Evolutionary conservation across 345 rosid genomes (phyloP), one percentile per base, ranked within the genome.

Genomic region (Sisymbrium altissimum): DNA sequence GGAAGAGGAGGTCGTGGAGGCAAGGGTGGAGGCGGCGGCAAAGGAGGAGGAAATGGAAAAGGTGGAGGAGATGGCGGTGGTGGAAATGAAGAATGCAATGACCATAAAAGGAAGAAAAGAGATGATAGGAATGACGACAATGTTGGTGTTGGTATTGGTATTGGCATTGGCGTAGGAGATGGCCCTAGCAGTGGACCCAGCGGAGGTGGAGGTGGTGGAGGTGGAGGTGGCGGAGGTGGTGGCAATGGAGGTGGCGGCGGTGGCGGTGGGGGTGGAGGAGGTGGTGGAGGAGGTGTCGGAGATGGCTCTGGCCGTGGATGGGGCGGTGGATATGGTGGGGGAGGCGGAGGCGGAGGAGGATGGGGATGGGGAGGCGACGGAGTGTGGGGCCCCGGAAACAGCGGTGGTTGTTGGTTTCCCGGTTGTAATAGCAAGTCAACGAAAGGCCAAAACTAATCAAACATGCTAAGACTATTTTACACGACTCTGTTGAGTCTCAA

Each of bases 351-450:
- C 2, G 77, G 70, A 54, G 64, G 62, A 32, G 70, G 61, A 41
- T 54, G 77, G 49, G 71, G 77, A 11, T 64, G 71, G 71, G 78
- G 59, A 65, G 60, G 72, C 17, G 2, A 56, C 23, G 43, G 66
- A 27, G 58, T 9, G 15, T 73, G 72, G 72, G 50, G 66, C 56
- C 41, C 66, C 23, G 66, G 66, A 27, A 74, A 56, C 23, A 53
- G 60, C 17, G 78, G 72, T 56, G 60, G 66, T 57, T 57, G 78
- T 66, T 74, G 78, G 78, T 66, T 74, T 74, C 78, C 72, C 66
- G 78, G 78, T 74, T 74, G 78, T 74, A 35, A 58, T 27, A 49
- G 48, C 48, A 74, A 58, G 68, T 66, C 45, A 66, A 58, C 29
- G 10, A 58, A 74, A 38, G 54, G 73, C 66, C 78, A 74, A 41